phyloP scores from a whole-genome alignment of 2,329 filamentous ascomycete species.

The Zymoseptoria ardabiliae region DNA sequence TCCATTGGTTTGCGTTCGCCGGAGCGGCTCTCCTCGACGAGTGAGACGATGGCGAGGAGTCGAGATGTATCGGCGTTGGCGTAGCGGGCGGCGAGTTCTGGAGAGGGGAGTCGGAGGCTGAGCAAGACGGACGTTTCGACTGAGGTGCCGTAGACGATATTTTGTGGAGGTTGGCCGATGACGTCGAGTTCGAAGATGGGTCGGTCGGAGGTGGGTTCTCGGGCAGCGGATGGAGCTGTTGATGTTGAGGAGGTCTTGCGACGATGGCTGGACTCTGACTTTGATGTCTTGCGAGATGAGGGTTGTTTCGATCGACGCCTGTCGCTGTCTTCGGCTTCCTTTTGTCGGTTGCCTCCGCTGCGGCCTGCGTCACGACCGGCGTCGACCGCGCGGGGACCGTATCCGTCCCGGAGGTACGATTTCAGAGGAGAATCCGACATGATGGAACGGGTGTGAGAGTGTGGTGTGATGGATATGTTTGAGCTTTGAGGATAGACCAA shows the following conservation, averaged over 20 bases:
- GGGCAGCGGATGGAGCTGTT: slow-evolving; percentile 4
- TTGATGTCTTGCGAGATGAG: slow-evolving; percentile 16
- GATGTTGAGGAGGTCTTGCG: slow-evolving; percentile 16
- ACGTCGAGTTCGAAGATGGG: slow-evolving; percentile 27
- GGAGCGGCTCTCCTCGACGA: slow-evolving; percentile 22
- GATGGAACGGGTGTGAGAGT: slow-evolving; percentile 5
- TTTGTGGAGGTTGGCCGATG: slow-evolving; percentile 24
- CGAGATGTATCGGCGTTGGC: slow-evolving; percentile 22
- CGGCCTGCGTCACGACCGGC: slow-evolving; percentile 17
- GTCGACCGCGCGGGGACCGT: slow-evolving; percentile 25
- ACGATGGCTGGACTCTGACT: slow-evolving; percentile 22
- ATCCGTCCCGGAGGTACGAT: slow-evolving; percentile 23
- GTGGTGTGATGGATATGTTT: slow-evolving; percentile 9
- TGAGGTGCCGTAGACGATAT: slow-evolving; percentile 22
- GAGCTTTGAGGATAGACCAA: slow-evolving; percentile 8
- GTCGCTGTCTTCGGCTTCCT: slow-evolving; percentile 16
- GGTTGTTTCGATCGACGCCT: slow-evolving; percentile 18
- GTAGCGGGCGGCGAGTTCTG: slow-evolving; percentile 17
- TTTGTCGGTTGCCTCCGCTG: slow-evolving; percentile 14
- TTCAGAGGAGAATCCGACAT: slow-evolving; percentile 21
- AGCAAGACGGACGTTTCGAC: slow-evolving; percentile 27
- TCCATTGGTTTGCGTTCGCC: slow-evolving; percentile 25
- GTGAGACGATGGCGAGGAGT: slow-evolving; percentile 25
- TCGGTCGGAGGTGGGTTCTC: slow-evolving; percentile 10
- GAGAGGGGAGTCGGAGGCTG: slow-evolving; percentile 20